Evolutionary conservation across 2,329 filamentous ascomycete genomes (phyloP).

Genomic region (Verticillium nonalfalfae): DNA sequence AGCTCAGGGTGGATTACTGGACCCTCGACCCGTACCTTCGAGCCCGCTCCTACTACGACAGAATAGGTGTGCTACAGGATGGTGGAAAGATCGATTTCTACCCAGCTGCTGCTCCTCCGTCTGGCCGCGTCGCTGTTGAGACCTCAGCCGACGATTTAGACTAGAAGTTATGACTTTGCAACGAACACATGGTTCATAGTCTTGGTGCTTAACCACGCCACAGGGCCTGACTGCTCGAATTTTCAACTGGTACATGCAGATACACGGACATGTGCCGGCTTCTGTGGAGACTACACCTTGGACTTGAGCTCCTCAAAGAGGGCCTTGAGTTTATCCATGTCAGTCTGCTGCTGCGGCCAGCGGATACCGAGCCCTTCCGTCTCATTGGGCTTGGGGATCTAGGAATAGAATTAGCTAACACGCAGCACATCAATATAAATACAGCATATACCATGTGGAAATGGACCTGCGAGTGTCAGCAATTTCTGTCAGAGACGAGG

Average conservation of each 20-base stretch:
- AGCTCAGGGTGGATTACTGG: slow-evolving; percentile 77
- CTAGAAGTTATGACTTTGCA: slow-evolving; percentile 15
- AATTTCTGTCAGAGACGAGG: too few relatives aligned
- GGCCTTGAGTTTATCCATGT: slow-evolving; percentile 79
- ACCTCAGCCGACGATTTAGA: slow-evolving; percentile 41
- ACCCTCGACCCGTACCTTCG: slow-evolving; percentile 79
- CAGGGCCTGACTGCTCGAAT: too few relatives aligned
- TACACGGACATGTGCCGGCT: not conserved
- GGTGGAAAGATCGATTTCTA: slow-evolving; percentile 71
- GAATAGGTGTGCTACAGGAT: slow-evolving; percentile 62
- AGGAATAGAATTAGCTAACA: slow-evolving; percentile 7
- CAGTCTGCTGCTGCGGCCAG: slow-evolving; percentile 70
- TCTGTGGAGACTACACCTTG: slow-evolving; percentile 61
- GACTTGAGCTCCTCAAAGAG: slow-evolving; percentile 78
- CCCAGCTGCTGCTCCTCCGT: slow-evolving; percentile 20
- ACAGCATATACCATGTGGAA: slow-evolving; percentile 72
- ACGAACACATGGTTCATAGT: not conserved
- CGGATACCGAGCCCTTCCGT: slow-evolving; percentile 70
- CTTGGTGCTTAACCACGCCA: too few relatives aligned
- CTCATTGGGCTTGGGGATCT: slow-evolving; percentile 92
- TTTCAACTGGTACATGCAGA: too few relatives aligned
- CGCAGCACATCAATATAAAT: slow-evolving; percentile 1
- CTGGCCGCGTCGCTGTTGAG: slow-evolving; percentile 15
- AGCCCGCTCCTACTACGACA: slow-evolving; percentile 78
- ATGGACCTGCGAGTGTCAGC: slow-evolving; percentile 55